phyloP scores from a whole-genome alignment of 352 stramenopile genomes.

The Lagenidium giganteum region DNA sequence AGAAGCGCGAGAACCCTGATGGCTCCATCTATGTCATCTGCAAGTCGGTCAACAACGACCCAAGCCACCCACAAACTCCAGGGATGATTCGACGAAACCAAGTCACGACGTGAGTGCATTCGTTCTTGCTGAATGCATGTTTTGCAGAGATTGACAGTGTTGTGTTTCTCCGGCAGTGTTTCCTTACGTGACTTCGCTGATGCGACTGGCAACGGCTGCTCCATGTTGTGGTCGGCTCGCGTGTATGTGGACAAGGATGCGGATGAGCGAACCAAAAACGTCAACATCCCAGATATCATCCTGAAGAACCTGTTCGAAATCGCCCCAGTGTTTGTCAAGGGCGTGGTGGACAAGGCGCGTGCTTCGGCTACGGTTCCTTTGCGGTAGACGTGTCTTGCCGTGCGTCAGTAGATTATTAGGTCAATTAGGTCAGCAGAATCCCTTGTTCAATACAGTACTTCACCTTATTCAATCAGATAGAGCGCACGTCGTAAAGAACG shows the following conservation, averaged over 20 bases:
- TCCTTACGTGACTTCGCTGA: slow-evolving; percentile 80
- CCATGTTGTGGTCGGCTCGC: slow-evolving; percentile 82
- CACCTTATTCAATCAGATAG: too few relatives aligned
- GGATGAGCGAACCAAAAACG: slow-evolving; percentile 64
- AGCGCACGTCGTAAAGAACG: too few relatives aligned
- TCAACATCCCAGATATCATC: slow-evolving; percentile 84
- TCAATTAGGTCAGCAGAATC: slow-evolving; percentile 9
- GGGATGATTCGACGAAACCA: slow-evolving; percentile 75
- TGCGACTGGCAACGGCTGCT: slow-evolving; percentile 53
- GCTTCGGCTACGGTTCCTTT: too few relatives aligned
- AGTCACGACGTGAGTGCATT: slow-evolving; percentile 58
- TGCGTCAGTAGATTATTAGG: too few relatives aligned
- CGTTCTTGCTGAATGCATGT: neutral
- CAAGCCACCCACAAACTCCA: slow-evolving; percentile 51
- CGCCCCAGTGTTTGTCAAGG: slow-evolving; percentile 81
- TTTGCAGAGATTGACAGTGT: too few relatives aligned
- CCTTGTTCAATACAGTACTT: too few relatives aligned
- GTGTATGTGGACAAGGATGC: slow-evolving; percentile 72
- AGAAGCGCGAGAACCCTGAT: slow-evolving; percentile 77
- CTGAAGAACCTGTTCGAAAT: slow-evolving; percentile 88
- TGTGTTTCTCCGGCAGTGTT: too few relatives aligned
- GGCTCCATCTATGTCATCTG: slow-evolving; percentile 68
- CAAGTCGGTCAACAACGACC: slow-evolving; percentile 60
- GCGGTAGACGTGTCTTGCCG: too few relatives aligned
- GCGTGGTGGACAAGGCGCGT: slow-evolving; percentile 66